Conservation (phyloP, 164 flowering plant genomes). For the Saururus chinensis region DNA sequence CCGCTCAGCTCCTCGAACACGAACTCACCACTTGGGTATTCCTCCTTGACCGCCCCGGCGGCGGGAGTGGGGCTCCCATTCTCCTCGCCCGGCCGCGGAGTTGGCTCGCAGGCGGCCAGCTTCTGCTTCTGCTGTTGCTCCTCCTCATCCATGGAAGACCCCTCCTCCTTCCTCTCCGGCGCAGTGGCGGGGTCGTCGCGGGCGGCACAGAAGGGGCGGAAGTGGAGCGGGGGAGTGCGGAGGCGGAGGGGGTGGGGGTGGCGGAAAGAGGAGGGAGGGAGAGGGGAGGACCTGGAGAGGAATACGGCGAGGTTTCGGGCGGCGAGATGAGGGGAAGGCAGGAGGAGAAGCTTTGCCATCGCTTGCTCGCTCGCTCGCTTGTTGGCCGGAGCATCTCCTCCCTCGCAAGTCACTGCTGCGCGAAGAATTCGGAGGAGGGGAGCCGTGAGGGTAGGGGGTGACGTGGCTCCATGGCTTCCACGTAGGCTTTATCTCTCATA, state of each 20-base stretch:
- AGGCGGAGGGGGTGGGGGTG: neutral
- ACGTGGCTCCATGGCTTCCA: neutral
- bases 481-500: neutral
- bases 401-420: no score
- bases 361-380: neutral
- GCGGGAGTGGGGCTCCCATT: conserved; percentile 8
- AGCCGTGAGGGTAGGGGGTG: no score
- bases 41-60: conserved; percentile 8
- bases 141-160: neutral
- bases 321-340: conserved; percentile 12
- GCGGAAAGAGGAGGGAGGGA: neutral
- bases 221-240: conserved; percentile 6
- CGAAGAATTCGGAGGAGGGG: no score
- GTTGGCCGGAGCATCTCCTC: neutral
- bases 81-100: conserved; percentile 6
- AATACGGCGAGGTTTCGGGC: conserved; percentile 13
- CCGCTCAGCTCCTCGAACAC: conserved; percentile 34
- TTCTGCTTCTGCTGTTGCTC: no score
- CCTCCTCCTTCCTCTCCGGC: conserved; percentile 1
- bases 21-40: conserved; percentile 68
- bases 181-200: conserved; percentile 4
- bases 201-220: neutral
- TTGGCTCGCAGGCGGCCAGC: neutral
- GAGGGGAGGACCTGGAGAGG: conserved; percentile 5
- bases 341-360: conserved; percentile 35